Conservation (phyloP, 371 early-diverging fungal species). For the Apophysomyces elegans region DNA sequence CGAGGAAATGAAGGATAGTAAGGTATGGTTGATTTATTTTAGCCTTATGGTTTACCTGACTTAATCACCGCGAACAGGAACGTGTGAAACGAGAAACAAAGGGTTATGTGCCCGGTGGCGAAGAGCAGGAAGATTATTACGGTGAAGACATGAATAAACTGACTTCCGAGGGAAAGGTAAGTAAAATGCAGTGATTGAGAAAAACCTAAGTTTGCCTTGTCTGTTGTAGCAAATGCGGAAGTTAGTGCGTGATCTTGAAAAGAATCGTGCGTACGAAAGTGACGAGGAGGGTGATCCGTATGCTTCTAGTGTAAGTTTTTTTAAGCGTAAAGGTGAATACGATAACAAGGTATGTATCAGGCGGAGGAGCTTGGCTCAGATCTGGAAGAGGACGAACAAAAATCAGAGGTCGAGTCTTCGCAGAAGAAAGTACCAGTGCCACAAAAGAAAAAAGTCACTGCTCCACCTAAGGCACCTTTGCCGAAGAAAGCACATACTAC, state of each 20-base stretch:
- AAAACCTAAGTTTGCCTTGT: conserved; percentile 8
- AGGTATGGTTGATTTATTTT: conserved; percentile 22
- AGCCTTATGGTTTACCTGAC: conserved; percentile 16
- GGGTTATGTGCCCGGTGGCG: conserved; percentile 35
- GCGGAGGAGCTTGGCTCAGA: conserved; percentile 58
- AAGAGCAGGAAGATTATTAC: conserved; percentile 23
- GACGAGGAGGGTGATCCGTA: conserved; percentile 77
- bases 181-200: conserved; percentile 2
- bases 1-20: conserved; percentile 64
- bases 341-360: conserved; percentile 26
- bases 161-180: conserved; percentile 53
- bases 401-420: conserved; percentile 39
- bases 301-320: conserved; percentile 61
- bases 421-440: conserved; percentile 44
- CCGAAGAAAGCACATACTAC: conserved; percentile 44
- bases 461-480: conserved; percentile 32
- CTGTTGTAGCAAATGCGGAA: conserved; percentile 66
- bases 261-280: conserved; percentile 74
- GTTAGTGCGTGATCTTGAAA: conserved; percentile 72
- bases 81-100: conserved; percentile 48
- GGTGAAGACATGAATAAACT: conserved; percentile 29
- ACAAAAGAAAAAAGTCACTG: conserved; percentile 40
- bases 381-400: conserved; percentile 52
- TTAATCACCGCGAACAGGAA: conserved; percentile 15
- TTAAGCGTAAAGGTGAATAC: conserved; percentile 10